Conservation (phyloP, 78 protist genomes). For the Guillardia theta region DNA sequence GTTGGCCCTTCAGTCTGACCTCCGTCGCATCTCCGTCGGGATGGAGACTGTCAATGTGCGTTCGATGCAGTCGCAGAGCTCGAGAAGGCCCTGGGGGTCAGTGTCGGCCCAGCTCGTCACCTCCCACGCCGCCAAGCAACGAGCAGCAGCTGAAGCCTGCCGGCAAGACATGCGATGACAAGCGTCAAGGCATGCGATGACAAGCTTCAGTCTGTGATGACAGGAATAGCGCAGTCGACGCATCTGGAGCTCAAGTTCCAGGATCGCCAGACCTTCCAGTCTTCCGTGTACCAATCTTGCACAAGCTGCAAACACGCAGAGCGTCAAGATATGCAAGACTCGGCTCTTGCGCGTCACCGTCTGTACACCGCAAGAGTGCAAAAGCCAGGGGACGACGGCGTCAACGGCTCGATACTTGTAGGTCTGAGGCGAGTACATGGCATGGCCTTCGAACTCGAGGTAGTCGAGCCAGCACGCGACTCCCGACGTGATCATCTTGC, state of each 20-base stretch:
- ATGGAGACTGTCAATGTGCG: too few relatives aligned
- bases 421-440: neutral
- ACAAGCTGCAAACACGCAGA: neutral
- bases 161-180: too few relatives aligned
- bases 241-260: neutral
- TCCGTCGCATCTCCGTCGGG: too few relatives aligned
- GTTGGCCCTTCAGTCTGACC: too few relatives aligned
- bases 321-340: neutral
- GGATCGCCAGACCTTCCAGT: neutral
- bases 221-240: neutral
- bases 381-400: constrained; percentile 23
- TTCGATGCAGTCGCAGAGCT: too few relatives aligned
- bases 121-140: too few relatives aligned
- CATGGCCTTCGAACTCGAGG: constrained; percentile 14
- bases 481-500: neutral
- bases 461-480: constrained; percentile 34
- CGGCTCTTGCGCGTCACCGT: neutral
- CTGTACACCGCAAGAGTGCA: neutral
- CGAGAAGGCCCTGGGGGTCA: too few relatives aligned
- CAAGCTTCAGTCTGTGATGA: neutral
- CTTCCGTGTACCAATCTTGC: constrained; percentile 37
- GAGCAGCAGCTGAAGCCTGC: too few relatives aligned
- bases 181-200: too few relatives aligned
- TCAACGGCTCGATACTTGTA: neutral
- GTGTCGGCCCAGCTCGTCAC: too few relatives aligned